Evolutionary conservation across 345 rosid genomes (phyloP), one percentile per base, ranked within the genome.

Genomic region (Citrus medica): DNA sequence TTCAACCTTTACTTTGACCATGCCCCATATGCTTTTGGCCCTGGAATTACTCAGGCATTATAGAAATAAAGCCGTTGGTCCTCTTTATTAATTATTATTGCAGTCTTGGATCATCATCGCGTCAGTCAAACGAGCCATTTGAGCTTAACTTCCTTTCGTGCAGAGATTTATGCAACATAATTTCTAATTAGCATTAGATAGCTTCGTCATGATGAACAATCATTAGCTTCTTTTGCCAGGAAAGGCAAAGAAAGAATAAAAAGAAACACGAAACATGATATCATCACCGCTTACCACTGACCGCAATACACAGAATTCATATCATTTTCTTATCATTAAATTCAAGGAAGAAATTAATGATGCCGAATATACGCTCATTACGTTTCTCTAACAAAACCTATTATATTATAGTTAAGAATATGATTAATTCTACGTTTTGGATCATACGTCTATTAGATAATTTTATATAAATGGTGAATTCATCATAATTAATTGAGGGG

Each of bases 241-340:
- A 32, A 73, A 58, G 32, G 12, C 65, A 13, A 51, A 32, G 21
- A 16, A 53, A 10, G 64, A 73, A 58, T 4, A 33, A 28, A 14
- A 24, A 46, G n/a, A 25, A 42, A 42, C 58, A 42, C 0, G 51
- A 35, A 73, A 73, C 28, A 35, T 42, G 33, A 46, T 58, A 37
- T 58, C 53, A n/a, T 73, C 13, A 35, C 53, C 24, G 59, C 2
- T 9, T 1, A 27, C 69, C 7, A 7, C 69, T 35, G 19, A 10
- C n/a, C 6, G 64, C 48, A 8, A 51, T 40, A 46, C 24, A 16
- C 30, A n/a, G 14, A 62, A 12, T 4, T 24, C 53, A 60, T 37
- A 73, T 73, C 55, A 73, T 73, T 25, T 37, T 60, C 66, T 35
- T 38, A 60, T 73, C 53, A 73, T 73, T 60, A 46, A 46, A 12